phyloP scores from a whole-genome alignment of 1,284 basidiomycete genomes.

The Cystobasidiaceae sp. region DNA sequence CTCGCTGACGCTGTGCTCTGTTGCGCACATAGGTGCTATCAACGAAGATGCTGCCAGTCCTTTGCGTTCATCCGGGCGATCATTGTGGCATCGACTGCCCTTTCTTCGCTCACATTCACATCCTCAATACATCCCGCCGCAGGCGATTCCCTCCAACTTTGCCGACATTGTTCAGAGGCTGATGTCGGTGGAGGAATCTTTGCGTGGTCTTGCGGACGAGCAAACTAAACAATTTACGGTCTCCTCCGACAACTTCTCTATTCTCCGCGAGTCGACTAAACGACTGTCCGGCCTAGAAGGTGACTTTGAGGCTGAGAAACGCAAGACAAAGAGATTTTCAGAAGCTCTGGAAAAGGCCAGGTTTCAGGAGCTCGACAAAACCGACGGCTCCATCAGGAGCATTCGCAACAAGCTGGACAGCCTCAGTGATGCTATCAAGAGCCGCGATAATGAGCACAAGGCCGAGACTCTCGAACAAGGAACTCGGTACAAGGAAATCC shows the following conservation, averaged over 20 bases:
- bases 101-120: slow-evolving; percentile 7
- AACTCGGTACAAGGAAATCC: slow-evolving; percentile 9
- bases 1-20: not conserved
- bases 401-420: slow-evolving; percentile 52
- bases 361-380: not conserved
- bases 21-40: slow-evolving; percentile 20
- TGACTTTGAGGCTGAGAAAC: slow-evolving; percentile 32
- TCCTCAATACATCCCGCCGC: slow-evolving; percentile 49
- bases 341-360: slow-evolving; percentile 11
- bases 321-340: not conserved
- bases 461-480: slow-evolving; percentile 11
- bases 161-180: slow-evolving; percentile 66
- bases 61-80: not conserved
- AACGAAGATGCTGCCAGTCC: slow-evolving; percentile 3
- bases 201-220: slow-evolving; percentile 49
- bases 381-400: slow-evolving; percentile 20
- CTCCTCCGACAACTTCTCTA: slow-evolving; percentile 42
- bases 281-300: slow-evolving; percentile 45
- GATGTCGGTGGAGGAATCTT: slow-evolving; percentile 45
- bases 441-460: slow-evolving; percentile 20
- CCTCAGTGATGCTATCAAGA: slow-evolving; percentile 53
- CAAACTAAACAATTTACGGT: slow-evolving; percentile 31
- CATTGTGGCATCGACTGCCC: slow-evolving; percentile 1
- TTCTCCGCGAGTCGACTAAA: slow-evolving; percentile 40
- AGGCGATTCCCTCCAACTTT: slow-evolving; percentile 60